A percentile compares a stretch with the other conserved stretches of the same genome.
phyloP scores from a whole-genome alignment of 2,329 filamentous ascomycete genomes.

The Ophiostoma fasciatum region DNA sequence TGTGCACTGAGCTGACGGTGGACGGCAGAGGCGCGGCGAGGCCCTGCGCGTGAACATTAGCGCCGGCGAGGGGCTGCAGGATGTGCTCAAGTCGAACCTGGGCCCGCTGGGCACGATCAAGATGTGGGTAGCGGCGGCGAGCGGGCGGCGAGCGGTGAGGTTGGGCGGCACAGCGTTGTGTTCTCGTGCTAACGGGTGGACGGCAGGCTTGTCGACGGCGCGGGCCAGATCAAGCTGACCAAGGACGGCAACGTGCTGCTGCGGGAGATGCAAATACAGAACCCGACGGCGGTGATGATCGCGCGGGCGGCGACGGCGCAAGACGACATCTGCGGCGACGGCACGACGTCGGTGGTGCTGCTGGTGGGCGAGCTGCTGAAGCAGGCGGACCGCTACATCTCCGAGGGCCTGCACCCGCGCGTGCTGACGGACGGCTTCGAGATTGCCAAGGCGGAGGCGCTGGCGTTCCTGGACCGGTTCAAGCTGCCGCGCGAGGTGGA shows the following conservation, averaged over 20 bases:
- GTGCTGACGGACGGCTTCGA: conserved; percentile 98
- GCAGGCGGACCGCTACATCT: conserved; percentile 92
- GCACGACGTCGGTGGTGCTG: conserved; percentile 90
- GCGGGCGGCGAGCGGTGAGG: too few species aligned
- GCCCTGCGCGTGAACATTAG: conserved; percentile 94
- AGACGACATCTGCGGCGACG: conserved; percentile 96
- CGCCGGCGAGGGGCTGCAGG: conserved; percentile 79
- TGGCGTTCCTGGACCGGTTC: conserved; percentile 93
- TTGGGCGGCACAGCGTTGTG: too few species aligned
- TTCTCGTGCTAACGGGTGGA: too few species aligned
- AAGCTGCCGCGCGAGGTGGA: conserved; percentile 82
- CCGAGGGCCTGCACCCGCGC: conserved; percentile 89
- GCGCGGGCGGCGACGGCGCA: conserved; percentile 82
- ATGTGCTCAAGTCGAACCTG: conserved; percentile 94
- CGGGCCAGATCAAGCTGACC: conserved; percentile 90
- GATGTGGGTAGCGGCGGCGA: too few species aligned
- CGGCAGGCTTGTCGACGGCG: conserved; percentile 53
- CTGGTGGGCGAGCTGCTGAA: conserved; percentile 93
- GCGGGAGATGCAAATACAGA: conserved; percentile 85
- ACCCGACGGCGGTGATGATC: conserved; percentile 85
- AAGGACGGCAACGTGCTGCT: conserved; percentile 90
- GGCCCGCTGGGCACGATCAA: conserved; percentile 91
- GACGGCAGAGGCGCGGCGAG: conserved; percentile 74
- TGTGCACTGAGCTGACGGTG: conserved; percentile 19
- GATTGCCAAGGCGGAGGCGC: conserved; percentile 80